These are phyloP conservation scores for Nematocida sp. DNA, from an alignment of 371 early-diverging fungal species.

Conservation along the genomic window DNA sequence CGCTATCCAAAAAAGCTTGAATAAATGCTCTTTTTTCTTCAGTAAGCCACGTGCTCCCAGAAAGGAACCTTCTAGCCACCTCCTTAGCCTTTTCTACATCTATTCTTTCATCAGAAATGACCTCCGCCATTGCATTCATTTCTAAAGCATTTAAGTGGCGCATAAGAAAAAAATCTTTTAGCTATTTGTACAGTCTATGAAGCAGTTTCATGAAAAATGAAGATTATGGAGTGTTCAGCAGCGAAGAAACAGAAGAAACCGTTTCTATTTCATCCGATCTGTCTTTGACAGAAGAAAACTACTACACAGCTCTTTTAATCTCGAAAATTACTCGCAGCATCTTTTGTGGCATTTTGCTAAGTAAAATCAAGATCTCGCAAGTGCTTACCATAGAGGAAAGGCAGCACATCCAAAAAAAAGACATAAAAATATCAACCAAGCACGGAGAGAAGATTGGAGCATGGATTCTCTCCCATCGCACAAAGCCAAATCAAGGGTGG, in stretches of 20 bases:
- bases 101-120: not conserved
- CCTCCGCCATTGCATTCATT: not conserved
- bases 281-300: not conserved
- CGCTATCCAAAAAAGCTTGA: not conserved
- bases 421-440: slow-evolving; percentile 9
- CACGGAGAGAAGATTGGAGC: slow-evolving; percentile 26
- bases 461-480: slow-evolving; percentile 16
- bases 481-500: slow-evolving; percentile 1
- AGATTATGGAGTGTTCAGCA: slow-evolving; percentile 7
- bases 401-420: slow-evolving; percentile 7
- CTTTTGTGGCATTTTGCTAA: slow-evolving; percentile 27
- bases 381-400: not conserved
- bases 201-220: not conserved
- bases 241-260: not conserved
- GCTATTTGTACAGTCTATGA: not conserved
- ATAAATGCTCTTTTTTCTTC: slow-evolving; percentile 43
- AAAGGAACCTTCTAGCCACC: not conserved
- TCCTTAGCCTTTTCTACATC: not conserved
- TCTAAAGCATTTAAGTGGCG: not conserved
- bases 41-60: not conserved
- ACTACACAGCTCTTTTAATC: slow-evolving; percentile 23
- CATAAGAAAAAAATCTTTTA: slow-evolving; percentile 15
- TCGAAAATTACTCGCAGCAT: not conserved
- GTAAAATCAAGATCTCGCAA: slow-evolving; percentile 15
- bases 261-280: not conserved